Conservation (phyloP, 164 flowering plant genomes). For the Chloranthus sessilifolius region DNA sequence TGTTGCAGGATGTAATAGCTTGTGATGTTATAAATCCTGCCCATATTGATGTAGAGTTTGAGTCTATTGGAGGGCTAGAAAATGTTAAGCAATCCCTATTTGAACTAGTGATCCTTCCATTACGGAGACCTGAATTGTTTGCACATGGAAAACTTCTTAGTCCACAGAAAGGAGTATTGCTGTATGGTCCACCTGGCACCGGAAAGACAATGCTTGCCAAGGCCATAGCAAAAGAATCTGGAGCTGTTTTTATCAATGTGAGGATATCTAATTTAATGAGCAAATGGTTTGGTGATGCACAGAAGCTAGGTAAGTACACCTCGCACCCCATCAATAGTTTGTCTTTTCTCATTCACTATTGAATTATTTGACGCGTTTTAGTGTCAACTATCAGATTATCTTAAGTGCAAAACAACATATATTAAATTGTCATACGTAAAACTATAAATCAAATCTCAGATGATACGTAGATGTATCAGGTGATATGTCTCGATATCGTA, state of each 20-base stretch:
- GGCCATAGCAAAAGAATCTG: conserved; percentile 77
- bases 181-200: conserved; percentile 79
- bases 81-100: conserved; percentile 45
- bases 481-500: no score
- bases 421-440: no score
- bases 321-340: no score
- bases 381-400: no score
- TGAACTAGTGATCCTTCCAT: conserved; percentile 70
- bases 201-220: conserved; percentile 87
- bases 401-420: no score
- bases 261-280: conserved; percentile 69
- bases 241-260: conserved; percentile 69
- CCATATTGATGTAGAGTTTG: conserved; percentile 56
- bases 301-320: conserved; percentile 53
- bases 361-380: no score
- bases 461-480: no score
- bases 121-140: conserved; percentile 60
- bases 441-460: no score
- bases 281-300: conserved; percentile 86
- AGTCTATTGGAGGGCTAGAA: conserved; percentile 65
- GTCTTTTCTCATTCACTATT: no score
- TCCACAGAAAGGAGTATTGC: conserved; percentile 61
- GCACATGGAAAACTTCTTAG: conserved; percentile 62
- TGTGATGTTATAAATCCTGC: conserved; percentile 69
- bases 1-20: conserved; percentile 60